Conservation (phyloP, 208 protist genomes). For the Leishmania major region DNA sequence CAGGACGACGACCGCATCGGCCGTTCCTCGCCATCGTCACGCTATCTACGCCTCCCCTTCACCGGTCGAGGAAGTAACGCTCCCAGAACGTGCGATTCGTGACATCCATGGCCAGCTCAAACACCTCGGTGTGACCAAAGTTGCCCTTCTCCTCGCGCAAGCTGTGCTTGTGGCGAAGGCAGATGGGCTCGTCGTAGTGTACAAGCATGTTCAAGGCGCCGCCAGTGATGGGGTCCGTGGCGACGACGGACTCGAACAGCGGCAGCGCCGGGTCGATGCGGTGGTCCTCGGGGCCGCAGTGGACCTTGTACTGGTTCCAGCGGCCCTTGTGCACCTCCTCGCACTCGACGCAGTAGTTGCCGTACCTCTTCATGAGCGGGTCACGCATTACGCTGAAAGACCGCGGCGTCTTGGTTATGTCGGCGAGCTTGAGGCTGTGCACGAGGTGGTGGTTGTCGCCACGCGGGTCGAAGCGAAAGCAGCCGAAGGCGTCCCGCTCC, state of each 20-base stretch:
- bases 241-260: conserved; percentile 49
- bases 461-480: conserved; percentile 78
- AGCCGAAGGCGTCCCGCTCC: conserved; percentile 82
- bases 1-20: neutral
- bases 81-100: conserved; percentile 64
- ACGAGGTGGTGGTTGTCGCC: conserved; percentile 74
- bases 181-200: conserved; percentile 76
- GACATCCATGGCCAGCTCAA: conserved; percentile 75
- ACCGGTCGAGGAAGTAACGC: conserved; percentile 77
- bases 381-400: conserved; percentile 54
- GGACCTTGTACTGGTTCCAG: conserved; percentile 69
- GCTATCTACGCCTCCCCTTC: conserved; percentile 1
- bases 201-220: conserved; percentile 37
- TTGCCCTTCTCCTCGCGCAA: conserved; percentile 58
- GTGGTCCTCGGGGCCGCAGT: conserved; percentile 68
- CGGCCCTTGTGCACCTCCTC: conserved; percentile 54
- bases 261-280: conserved; percentile 61
- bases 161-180: conserved; percentile 65
- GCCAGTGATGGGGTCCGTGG: conserved; percentile 34
- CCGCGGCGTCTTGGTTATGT: conserved; percentile 65
- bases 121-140: conserved; percentile 67
- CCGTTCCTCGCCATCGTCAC: neutral
- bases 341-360: conserved; percentile 60
- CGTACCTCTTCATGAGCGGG: conserved; percentile 50
- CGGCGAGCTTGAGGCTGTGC: conserved; percentile 64